A percentile compares a stretch with the other conserved stretches of the same genome.
Evolutionary conservation across 2,329 filamentous ascomycete species (phyloP).

Genomic region (Xylariaceae sp.): DNA sequence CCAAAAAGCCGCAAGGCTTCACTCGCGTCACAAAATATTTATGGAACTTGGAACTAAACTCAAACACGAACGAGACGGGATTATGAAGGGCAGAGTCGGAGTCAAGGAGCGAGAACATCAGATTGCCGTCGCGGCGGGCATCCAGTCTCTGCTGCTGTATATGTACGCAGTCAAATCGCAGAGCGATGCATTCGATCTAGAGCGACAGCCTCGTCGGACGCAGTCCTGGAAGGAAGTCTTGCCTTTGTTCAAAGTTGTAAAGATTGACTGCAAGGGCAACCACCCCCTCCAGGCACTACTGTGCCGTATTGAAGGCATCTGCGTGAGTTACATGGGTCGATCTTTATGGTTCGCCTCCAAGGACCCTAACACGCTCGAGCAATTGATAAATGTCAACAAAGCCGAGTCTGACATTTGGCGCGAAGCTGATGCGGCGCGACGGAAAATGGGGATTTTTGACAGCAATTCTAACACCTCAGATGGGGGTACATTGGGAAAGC

Average conservation of each 20-base stretch:
- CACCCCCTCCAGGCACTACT: constrained; percentile 25
- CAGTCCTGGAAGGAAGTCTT: constrained; percentile 26
- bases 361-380: constrained; percentile 21
- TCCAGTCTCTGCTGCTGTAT: constrained; percentile 38
- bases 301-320: constrained; percentile 31
- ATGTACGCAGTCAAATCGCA: constrained; percentile 52
- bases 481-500: constrained; percentile 29
- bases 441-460: constrained; percentile 25
- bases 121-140: constrained; percentile 28
- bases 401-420: constrained; percentile 31
- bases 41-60: constrained; percentile 46
- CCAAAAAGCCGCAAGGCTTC: constrained; percentile 30
- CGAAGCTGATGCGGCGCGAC: constrained; percentile 25
- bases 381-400: constrained; percentile 22
- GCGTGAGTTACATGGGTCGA: constrained; percentile 24
- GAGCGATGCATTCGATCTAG: constrained; percentile 43
- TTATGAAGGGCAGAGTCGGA: constrained; percentile 30
- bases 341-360: constrained; percentile 23
- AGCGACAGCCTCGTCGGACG: constrained; percentile 42
- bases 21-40: constrained; percentile 38
- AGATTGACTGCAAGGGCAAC: constrained; percentile 24
- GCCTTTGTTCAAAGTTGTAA: constrained; percentile 24
- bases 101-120: constrained; percentile 26
- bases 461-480: constrained; percentile 24
- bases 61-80: constrained; percentile 54